Base-by-base conservation (phyloP, 257 asterid species). In the Fraxinus quadrangulata region DNA sequence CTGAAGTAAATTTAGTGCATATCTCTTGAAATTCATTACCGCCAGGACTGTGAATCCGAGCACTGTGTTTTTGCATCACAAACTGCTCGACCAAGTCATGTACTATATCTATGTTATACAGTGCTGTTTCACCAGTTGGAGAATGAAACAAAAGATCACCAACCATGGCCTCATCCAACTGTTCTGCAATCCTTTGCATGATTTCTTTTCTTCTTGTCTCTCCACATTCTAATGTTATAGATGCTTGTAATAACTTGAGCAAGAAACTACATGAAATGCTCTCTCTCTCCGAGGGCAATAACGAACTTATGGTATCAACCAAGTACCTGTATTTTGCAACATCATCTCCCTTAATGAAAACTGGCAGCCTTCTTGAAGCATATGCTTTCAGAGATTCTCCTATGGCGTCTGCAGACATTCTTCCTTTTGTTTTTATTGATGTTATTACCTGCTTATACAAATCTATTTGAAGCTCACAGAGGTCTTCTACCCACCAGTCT, bases 401-500 rank as follows among this genome's bases (percentile, higher is more conserved):
- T 5, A 92, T 81, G 21, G 92, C 85, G 77, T 88, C 88, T 10
- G 86, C 84, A 11, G 91, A 39, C 6, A 90, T 78, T 74, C 84
- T 82, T 17, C 91, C 96, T 76, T 87, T 94, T 6, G 92, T 84
- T 79, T 79, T 83, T 71, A 94, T 86, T 6, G 94, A 80, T 1
- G 85, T 78, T 63, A 94, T 78, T 21, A 89, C 96, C 74, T 87
- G 88, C 80, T 92, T 90, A 75, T 81, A 92, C 68, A 89, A 74
- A 81, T 90, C 96, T 0, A 90, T 85, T 45, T 84, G 92, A 71
- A 94, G 98, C 24, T 94, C 97, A 65, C 93, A 94, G 7, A 94
- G 86, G 79, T 94, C 98, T 83, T 92, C 98, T 1, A 92, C 96
- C 97, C 98, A 94, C 98, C 98, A 94, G 79, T 94, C 97, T 59